These are phyloP conservation scores for Agaricus blazei DNA, from an alignment of 768 basidiomycete genomes.

Conservation along the genomic window DNA sequence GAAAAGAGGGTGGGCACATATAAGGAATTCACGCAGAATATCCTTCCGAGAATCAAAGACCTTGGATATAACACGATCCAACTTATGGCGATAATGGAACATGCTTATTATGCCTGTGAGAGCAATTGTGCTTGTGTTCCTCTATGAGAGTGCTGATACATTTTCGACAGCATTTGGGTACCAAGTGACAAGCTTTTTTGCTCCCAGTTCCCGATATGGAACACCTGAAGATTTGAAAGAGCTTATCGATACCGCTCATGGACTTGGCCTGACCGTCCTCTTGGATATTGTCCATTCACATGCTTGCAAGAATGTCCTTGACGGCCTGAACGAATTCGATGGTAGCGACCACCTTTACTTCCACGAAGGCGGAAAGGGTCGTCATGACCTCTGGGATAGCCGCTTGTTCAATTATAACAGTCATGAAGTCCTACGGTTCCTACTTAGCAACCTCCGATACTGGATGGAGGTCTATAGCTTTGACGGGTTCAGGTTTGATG, in stretches of 20 bases:
- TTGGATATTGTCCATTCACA: constrained; percentile 98
- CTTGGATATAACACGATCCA: constrained; percentile 97
- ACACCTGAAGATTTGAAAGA: constrained; percentile 94
- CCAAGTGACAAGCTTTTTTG: constrained; percentile 97
- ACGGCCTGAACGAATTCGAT: constrained; percentile 94
- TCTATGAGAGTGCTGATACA: background rate
- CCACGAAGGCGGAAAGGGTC: constrained; percentile 87
- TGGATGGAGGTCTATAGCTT: constrained; percentile 95
- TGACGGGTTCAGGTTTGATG: constrained; percentile 98
- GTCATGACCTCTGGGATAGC: constrained; percentile 97
- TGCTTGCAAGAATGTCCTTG: constrained; percentile 95
- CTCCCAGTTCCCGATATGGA: constrained; percentile 93
- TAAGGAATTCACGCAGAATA: constrained; percentile 86
- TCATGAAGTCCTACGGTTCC: constrained; percentile 92
- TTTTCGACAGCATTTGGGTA: constrained; percentile 82
- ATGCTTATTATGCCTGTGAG: constrained; percentile 96
- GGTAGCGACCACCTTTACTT: constrained; percentile 98
- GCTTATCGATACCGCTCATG: constrained; percentile 92
- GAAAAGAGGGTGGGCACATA: constrained; percentile 90
- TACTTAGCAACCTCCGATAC: constrained; percentile 92
- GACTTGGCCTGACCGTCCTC: constrained; percentile 87
- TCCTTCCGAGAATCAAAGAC: constrained; percentile 82
- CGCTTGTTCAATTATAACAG: constrained; percentile 94
- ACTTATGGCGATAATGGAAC: constrained; percentile 98
- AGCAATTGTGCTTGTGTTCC: constrained; percentile 10